A percentile compares a stretch with the other conserved stretches of the same genome.
Evolutionary conservation across 192 early-diverging fungal species (phyloP).

Genomic region (Phlyctochytrium arcticum): DNA sequence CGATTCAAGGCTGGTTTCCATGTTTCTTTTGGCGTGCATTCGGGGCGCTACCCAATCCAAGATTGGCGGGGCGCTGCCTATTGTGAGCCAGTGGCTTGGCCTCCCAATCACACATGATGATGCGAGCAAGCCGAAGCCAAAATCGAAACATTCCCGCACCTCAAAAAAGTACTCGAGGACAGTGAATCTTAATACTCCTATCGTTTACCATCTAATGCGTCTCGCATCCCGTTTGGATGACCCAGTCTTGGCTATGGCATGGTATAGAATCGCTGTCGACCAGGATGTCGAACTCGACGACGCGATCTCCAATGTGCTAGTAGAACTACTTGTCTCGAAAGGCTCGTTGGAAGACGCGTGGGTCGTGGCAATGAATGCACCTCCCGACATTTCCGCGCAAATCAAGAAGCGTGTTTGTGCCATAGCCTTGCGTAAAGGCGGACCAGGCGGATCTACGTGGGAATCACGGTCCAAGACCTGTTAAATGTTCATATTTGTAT

Average conservation of each 20-base stretch:
- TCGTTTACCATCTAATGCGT: conserved; percentile 1
- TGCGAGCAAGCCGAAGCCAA: too few species aligned
- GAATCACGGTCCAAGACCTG: not conserved
- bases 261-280: not conserved
- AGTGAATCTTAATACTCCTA: not conserved
- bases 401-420: not conserved
- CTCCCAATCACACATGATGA: not conserved
- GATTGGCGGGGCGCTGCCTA: not conserved
- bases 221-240: conserved; percentile 5
- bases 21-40: conserved; percentile 7
- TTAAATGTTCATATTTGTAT: too few species aligned
- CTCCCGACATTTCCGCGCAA: not conserved
- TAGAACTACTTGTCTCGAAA: conserved; percentile 11
- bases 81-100: conserved; percentile 1
- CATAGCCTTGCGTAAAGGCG: not conserved
- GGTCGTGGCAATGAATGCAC: not conserved
- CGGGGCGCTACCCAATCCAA: not conserved
- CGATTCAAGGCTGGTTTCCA: conserved; percentile 1
- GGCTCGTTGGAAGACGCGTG: conserved; percentile 7
- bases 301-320: not conserved
- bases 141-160: too few species aligned
- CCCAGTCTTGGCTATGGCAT: not conserved
- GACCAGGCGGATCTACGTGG: not conserved
- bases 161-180: not conserved
- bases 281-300: not conserved